Evolutionary conservation across 2,329 filamentous ascomycete species (phyloP), one percentile per base, ranked within the genome.

Genomic region (Paecilomyces variotii): DNA sequence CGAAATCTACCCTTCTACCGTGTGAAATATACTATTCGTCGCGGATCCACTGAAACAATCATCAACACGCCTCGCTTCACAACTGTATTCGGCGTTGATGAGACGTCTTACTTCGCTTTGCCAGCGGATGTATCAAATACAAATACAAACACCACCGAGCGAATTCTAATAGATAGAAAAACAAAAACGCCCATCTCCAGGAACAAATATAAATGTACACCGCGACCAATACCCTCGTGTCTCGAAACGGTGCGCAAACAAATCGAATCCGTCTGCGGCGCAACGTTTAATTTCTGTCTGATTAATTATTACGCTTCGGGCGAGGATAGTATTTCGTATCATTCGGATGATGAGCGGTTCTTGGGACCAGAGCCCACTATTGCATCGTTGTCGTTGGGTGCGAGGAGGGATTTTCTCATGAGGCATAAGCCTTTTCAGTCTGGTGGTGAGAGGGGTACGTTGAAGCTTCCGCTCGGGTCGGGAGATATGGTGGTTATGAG

Each of bases 261-360:
- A 9, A 85, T 87, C 1, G 87, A 93, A 71, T 78, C 80, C 3
- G 82, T 84, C 0, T 89, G 87, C 0, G 81, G 80, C n/a, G 83
- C 83, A 66, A 80, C 68, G 0, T 93, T 88, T 74, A 93, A 93
- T 69, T 90, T 92, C 69, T 89, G 86, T 60, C 80, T 93, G 1
- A 87, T 93, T 3, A 93, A 93, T 68, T 93, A 93, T 75, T 93
- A 93, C 68, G 86, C 87, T n/a, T 83, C 82, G 2, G 89, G 89
- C 0, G 77, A 84, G 4, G 89, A 93, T 70, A 90, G 87, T 64
- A 93, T 93, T 54, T 83, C 86, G 10, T 93, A 88, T 67, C 89
- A 93, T 72, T 89, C 86, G 54, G 90, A 93, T 64, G 89, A 93
- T 67, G 90, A 93, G 76, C 79, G 83, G 4, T 94, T 93, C 64